Evolutionary conservation across 768 basidiomycete genomes (phyloP).

Genomic region (Tulasnella sp.): DNA sequence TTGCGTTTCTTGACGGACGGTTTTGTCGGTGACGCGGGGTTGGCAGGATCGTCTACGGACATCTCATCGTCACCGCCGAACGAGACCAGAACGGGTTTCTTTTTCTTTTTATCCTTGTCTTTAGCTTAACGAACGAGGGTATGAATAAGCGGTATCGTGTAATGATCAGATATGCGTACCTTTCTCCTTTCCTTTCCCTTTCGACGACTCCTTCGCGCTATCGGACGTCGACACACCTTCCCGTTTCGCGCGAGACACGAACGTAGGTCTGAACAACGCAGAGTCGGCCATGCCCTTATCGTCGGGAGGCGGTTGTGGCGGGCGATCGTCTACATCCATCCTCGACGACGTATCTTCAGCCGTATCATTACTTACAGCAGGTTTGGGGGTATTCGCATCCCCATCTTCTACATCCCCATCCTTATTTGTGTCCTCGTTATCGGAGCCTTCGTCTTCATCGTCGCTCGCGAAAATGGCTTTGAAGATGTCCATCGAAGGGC

Average conservation of each 20-base stretch:
- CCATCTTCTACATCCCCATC: background rate
- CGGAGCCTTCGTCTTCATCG: slow-evolving; percentile 74
- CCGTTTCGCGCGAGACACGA: slow-evolving; percentile 46
- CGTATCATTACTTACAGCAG: slow-evolving; percentile 15
- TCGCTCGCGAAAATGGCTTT: slow-evolving; percentile 97
- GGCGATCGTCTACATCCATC: background rate
- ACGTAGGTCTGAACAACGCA: slow-evolving; percentile 78
- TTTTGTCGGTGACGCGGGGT: slow-evolving; percentile 29
- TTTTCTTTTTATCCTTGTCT: slow-evolving; percentile 33
- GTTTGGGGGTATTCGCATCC: slow-evolving; percentile 8
- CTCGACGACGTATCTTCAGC: slow-evolving; percentile 15
- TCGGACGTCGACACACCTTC: slow-evolving; percentile 31
- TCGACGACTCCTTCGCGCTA: slow-evolving; percentile 33
- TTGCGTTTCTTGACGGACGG: no score
- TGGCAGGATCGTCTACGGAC: slow-evolving; percentile 46
- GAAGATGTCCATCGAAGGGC: slow-evolving; percentile 86
- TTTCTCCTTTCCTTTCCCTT: slow-evolving; percentile 34
- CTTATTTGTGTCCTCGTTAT: slow-evolving; percentile 30
- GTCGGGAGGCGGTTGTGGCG: slow-evolving; percentile 17
- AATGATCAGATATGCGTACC: slow-evolving; percentile 72
- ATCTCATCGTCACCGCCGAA: slow-evolving; percentile 29
- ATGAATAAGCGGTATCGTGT: slow-evolving; percentile 39
- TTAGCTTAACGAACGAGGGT: slow-evolving; percentile 22
- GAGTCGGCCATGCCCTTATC: slow-evolving; percentile 37
- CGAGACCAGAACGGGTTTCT: slow-evolving; percentile 30